phyloP scores from a whole-genome alignment of 192 early-diverging fungal species.

The Linnemannia schmuckeri region DNA sequence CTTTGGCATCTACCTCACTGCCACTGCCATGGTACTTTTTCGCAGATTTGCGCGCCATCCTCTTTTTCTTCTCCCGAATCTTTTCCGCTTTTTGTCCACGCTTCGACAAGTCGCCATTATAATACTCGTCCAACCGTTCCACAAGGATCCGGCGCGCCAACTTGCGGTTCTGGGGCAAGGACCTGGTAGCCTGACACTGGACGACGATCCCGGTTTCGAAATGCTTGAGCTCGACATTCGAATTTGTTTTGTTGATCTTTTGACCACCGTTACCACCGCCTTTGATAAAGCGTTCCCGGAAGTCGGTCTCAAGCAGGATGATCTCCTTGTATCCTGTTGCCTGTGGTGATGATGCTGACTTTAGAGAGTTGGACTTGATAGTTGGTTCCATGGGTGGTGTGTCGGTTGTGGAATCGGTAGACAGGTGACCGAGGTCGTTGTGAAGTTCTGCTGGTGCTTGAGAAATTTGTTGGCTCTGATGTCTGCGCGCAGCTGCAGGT shows the following conservation, averaged over 20 bases:
- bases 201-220: constrained; percentile 76
- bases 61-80: constrained; percentile 60
- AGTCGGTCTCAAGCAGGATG: constrained; percentile 72
- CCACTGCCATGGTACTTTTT: constrained; percentile 35
- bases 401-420: not conserved
- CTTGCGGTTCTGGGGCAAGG: constrained; percentile 78
- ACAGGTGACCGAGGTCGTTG: not conserved
- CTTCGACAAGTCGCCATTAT: constrained; percentile 75
- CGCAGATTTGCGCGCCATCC: constrained; percentile 45
- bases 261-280: constrained; percentile 87
- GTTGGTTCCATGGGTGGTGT: not conserved
- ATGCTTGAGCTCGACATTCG: constrained; percentile 80
- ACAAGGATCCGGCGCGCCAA: constrained; percentile 74
- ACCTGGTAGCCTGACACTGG: constrained; percentile 82
- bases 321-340: constrained; percentile 58
- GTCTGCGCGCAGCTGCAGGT: not conserved
- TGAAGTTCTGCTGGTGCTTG: not conserved
- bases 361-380: not conserved
- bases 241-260: constrained; percentile 84
- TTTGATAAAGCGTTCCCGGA: constrained; percentile 82
- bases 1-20: not conserved
- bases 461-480: not conserved
- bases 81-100: constrained; percentile 71
- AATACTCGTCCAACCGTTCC: constrained; percentile 76
- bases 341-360: not conserved